Evolutionary conservation across 2,329 filamentous ascomycete genomes (phyloP), one percentile per base, ranked within the genome.

Genomic region (Teratosphaeria gauchensis): DNA sequence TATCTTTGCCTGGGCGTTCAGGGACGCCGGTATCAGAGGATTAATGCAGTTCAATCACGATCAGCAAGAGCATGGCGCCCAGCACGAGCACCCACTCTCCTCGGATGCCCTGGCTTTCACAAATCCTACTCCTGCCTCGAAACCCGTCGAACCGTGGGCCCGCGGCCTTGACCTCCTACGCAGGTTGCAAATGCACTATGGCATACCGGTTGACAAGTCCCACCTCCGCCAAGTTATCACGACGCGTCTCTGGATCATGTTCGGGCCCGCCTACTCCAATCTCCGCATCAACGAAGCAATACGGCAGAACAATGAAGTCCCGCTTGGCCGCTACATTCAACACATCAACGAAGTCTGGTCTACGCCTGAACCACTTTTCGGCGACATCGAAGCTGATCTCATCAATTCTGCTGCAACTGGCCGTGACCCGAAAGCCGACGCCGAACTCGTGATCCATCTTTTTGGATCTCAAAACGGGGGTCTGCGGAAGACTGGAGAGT

Each of bases 1-100:
- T 1, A 63, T 74, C 4, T 61, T 74, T 6, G 59, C 62, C 2
- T 74, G 72, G 72, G 68, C 69, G 8, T 71, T 73, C 56, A 60
- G 65, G 11, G 19, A 9, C 12, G 51, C 28, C 24, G 51, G 28
- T 33, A 12, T 33, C 6, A 53, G n/a, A 14, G 14, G 19, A n/a
- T 16, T 8, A 16, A 33, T 31, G 28, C 28, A 53, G 16, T 30
- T 30, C n/a, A 21, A 31, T n/a, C 14, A 28, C 3, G 4, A 42
- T 16, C 35, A n/a, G 9, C 35, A 42, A 42, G 12, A 42, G 35
- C 35, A 14, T 5, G 14, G 4, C 11, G n/a, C 21, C 2, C 28
- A 31, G 51, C 24, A 53, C 24, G 24, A 5, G 24, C 24, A 53
- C 11, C 12, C 51, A 2, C 51, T 31, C 24, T 7, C 51, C 5